A percentile compares a stretch with the other conserved stretches of the same genome.
Evolutionary conservation across 495 filamentous ascomycete genomes (phyloP).

Genomic region (Neurospora intermedia): DNA sequence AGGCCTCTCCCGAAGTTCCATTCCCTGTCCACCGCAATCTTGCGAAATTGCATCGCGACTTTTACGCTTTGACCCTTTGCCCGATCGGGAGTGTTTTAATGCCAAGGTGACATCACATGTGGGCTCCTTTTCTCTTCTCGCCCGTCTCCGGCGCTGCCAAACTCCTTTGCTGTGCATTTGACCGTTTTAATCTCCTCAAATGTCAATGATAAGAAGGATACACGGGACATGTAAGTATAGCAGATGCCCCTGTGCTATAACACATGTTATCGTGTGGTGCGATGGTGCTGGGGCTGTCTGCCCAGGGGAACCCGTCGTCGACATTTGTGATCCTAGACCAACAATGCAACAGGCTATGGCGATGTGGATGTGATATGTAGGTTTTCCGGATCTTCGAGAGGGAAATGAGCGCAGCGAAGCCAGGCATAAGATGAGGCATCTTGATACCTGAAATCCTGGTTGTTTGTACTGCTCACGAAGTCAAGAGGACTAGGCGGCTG

Average conservation of each 20-base stretch:
- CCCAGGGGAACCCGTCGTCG: neutral
- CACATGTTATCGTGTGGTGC: neutral
- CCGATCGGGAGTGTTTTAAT: neutral
- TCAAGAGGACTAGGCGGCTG: neutral
- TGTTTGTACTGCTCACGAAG: neutral
- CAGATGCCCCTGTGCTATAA: neutral
- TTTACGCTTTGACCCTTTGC: conserved; percentile 14
- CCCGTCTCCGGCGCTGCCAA: neutral
- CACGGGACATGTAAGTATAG: neutral
- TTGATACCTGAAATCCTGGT: neutral
- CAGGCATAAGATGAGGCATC: neutral
- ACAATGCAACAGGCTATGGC: neutral
- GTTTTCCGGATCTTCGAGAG: neutral
- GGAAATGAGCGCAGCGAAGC: neutral
- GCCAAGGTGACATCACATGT: neutral
- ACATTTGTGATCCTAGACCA: neutral
- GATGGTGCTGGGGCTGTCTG: neutral
- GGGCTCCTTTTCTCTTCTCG: neutral
- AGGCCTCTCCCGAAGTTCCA: conserved; percentile 7
- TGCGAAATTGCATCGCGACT: conserved; percentile 15
- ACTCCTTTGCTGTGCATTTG: neutral
- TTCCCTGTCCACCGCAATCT: conserved; percentile 18
- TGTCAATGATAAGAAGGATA: neutral
- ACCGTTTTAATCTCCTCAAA: neutral
- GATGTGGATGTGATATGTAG: neutral